These are phyloP conservation scores for Boletus subcaerulescens DNA, from an alignment of 768 basidiomycete genomes.

Conservation along the genomic window DNA sequence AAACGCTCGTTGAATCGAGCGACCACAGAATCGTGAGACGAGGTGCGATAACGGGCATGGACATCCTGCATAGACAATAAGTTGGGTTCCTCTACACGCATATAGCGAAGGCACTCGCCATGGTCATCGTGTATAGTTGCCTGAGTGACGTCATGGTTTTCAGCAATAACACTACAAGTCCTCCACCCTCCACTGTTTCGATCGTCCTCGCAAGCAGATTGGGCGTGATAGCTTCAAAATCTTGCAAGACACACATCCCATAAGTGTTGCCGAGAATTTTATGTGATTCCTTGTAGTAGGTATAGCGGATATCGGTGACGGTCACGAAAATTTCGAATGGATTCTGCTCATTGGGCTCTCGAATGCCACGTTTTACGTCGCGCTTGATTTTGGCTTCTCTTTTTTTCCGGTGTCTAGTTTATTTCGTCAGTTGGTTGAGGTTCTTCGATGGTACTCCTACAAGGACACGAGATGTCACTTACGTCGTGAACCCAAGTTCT, in stretches of 20 bases:
- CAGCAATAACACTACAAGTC: constrained; percentile 80
- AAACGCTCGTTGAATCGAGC: constrained; percentile 99
- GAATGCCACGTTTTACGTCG: constrained; percentile 90
- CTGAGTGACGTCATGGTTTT: constrained; percentile 93
- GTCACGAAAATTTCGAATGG: constrained; percentile 98
- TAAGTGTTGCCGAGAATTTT: constrained; percentile 97
- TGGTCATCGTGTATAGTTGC: constrained; percentile 91
- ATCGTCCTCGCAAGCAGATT: constrained; percentile 95
- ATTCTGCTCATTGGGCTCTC: constrained; percentile 93
- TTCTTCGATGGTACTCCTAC: background rate
- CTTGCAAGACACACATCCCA: constrained; percentile 95
- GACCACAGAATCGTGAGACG: constrained; percentile 82
- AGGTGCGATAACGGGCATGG: constrained; percentile 90
- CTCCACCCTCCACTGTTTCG: constrained; percentile 97
- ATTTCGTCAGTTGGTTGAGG: background rate
- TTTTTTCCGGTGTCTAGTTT: constrained; percentile 85
- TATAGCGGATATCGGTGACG: constrained; percentile 98
- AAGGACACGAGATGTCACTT: constrained; percentile 23
- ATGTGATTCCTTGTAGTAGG: constrained; percentile 97
- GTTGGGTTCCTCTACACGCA: background rate
- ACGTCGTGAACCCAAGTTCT: constrained; percentile 94
- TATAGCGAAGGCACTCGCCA: constrained; percentile 39
- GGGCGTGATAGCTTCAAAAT: constrained; percentile 97
- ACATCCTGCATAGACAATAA: constrained; percentile 66
- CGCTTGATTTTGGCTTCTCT: constrained; percentile 95